Base-by-base conservation (phyloP, 306 rosid genomes). In the Castanea crenata region DNA sequence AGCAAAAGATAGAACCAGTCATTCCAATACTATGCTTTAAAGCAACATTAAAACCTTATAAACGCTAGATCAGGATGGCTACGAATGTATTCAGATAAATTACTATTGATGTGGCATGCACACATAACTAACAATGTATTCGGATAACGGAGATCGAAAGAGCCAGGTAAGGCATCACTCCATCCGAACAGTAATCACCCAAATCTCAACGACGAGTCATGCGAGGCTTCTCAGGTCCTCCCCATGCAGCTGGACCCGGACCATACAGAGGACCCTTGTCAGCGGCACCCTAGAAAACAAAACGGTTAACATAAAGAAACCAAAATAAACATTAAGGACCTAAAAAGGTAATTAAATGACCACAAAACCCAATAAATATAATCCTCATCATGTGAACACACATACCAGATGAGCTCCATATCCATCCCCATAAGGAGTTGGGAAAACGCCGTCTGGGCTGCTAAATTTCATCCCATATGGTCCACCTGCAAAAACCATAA, bases 341-440 rank as follows among this genome's bases (percentile, higher is more conserved):
- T 14, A 41, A 27, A 16, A 68, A 3, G 7, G 10, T 32, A 64
- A 29, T 13, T 49, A 49, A 31, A 27, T 16, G 41, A 54, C 34
- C 15, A 32, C 27, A 69, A 25, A 49, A 73, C 3, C 38, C 21
- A 46, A 58, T 31, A 54, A 77, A 34, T 18, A 32, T 34, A 63
- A 5, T 52, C 76, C 61, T 29, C 18, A 75, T 16, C 4, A 32
- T 12, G 74, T 25, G 27, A 77, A 35, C 54, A 71, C 51, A 71
- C 89, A 71, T 88, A 93, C 98, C 92, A 82, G 35, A 83, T 87
- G 93, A 83, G 78, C 73, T 13, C 95, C 91, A 89, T 93, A 90
- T 79, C 86, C 88, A 80, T 91, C 97, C 49, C 87, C 80, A 69
- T 88, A 93, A 55, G 90, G 87, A 76, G 88, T 68, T 41, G 91